A percentile compares a stretch with the other conserved stretches of the same genome.
phyloP scores from a whole-genome alignment of 106 monocot species.

The Phalaenopsis aphrodite region DNA sequence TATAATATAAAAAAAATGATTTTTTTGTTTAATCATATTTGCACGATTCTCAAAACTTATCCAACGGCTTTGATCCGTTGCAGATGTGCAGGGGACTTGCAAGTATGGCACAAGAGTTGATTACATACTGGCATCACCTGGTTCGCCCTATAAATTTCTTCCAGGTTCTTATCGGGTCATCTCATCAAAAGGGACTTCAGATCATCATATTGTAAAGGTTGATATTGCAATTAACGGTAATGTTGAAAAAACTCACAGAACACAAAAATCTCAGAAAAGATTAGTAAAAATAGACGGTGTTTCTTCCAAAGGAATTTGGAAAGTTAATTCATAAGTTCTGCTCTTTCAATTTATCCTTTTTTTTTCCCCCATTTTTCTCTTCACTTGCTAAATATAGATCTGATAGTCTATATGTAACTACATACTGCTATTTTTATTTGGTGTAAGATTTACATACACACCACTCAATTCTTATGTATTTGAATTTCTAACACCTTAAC shows the following conservation, averaged over 20 bases:
- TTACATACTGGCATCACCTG: constrained; percentile 66
- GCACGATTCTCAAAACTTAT: too few relatives aligned
- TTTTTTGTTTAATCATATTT: neutral
- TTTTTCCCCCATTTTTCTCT: too few relatives aligned
- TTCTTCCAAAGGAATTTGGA: constrained; percentile 44
- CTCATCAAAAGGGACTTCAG: constrained; percentile 76
- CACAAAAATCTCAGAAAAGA: constrained; percentile 5
- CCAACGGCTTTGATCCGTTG: neutral
- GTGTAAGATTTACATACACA: too few relatives aligned
- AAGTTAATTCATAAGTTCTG: neutral
- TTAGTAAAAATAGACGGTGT: constrained; percentile 32
- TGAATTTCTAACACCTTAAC: too few relatives aligned
- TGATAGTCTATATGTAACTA: too few relatives aligned
- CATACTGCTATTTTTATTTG: too few relatives aligned
- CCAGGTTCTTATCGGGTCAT: constrained; percentile 67
- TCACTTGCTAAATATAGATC: too few relatives aligned
- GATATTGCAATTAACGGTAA: constrained; percentile 26
- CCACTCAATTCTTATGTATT: too few relatives aligned
- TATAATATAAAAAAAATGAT: neutral
- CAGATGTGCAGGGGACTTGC: constrained; percentile 84
- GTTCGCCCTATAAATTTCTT: constrained; percentile 51
- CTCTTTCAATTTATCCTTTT: too few relatives aligned
- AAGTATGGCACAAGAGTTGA: constrained; percentile 78
- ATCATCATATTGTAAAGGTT: constrained; percentile 68
- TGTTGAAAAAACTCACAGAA: constrained; percentile 1